phyloP scores from a whole-genome alignment of 2,329 filamentous ascomycete species.

The Orbilia quercus region DNA sequence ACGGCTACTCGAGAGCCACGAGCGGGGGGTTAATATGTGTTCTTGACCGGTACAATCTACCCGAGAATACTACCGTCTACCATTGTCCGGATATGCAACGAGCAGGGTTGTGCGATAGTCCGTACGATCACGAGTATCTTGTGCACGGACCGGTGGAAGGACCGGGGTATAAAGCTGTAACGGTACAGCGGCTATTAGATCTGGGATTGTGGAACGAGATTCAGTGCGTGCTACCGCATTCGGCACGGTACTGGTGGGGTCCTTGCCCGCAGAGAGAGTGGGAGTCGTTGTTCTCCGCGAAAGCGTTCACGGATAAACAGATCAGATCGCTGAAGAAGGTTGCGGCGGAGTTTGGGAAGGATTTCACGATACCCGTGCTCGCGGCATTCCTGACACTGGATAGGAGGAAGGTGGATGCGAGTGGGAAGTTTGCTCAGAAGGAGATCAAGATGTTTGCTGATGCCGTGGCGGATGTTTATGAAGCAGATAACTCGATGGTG shows the following conservation, averaged over 20 bases:
- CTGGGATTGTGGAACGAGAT: conserved; percentile 45
- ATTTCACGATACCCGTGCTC: conserved; percentile 36
- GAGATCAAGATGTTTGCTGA: conserved; percentile 48
- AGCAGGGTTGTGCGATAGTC: conserved; percentile 46
- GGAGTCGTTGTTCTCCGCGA: conserved; percentile 25
- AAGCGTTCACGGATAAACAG: conserved; percentile 29
- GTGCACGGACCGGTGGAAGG: conserved; percentile 50
- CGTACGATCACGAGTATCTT: conserved; percentile 51
- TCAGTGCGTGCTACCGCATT: conserved; percentile 31
- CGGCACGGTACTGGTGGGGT: conserved; percentile 44
- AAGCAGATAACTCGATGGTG: conserved; percentile 39
- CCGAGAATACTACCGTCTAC: conserved; percentile 48
- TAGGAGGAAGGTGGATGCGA: conserved; percentile 39
- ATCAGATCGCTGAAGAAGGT: conserved; percentile 29
- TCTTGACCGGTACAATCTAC: conserved; percentile 43
- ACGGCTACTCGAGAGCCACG: conserved; percentile 28
- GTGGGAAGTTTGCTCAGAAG: conserved; percentile 32
- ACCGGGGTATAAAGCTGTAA: conserved; percentile 45
- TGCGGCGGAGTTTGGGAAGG: conserved; percentile 37
- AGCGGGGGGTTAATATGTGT: conserved; percentile 42
- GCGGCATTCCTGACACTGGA: conserved; percentile 41
- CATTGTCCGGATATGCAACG: conserved; percentile 45
- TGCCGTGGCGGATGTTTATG: conserved; percentile 41
- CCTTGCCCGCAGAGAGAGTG: conserved; percentile 34
- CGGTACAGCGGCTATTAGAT: conserved; percentile 37